These are phyloP conservation scores for Cenococcum geophilum DNA, from an alignment of 495 filamentous ascomycete species.

Conservation along the genomic window DNA sequence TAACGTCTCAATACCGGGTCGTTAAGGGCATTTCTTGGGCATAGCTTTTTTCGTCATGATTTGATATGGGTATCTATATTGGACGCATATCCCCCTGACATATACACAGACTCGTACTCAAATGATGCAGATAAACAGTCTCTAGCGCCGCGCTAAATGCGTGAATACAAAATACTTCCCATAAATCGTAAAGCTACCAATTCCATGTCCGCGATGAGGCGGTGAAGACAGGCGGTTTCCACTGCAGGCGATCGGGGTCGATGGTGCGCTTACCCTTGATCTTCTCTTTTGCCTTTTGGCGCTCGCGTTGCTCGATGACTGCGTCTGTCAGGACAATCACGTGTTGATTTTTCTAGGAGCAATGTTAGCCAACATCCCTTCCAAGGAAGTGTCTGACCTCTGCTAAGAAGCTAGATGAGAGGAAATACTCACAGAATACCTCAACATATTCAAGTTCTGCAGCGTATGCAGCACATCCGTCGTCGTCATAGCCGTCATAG, in stretches of 20 bases:
- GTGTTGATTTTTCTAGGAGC: constrained; percentile 71
- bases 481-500: constrained; percentile 83
- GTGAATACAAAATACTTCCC: not conserved
- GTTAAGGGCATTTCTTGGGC: too few relatives aligned
- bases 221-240: constrained; percentile 94
- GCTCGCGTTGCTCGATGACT: constrained; percentile 70
- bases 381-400: too few relatives aligned
- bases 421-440: constrained; percentile 61
- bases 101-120: too few relatives aligned
- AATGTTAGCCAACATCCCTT: not conserved
- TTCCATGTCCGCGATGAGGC: constrained; percentile 89
- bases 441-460: constrained; percentile 86
- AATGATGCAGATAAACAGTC: not conserved
- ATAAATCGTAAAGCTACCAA: constrained; percentile 53
- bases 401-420: not conserved
- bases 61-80: too few relatives aligned
- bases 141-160: not conserved
- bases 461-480: constrained; percentile 91
- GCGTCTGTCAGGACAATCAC: constrained; percentile 79
- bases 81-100: too few relatives aligned
- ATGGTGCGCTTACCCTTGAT: constrained; percentile 65
- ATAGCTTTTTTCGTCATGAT: too few relatives aligned
- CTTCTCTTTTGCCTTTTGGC: constrained; percentile 69
- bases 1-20: too few relatives aligned
- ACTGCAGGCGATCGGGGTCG: constrained; percentile 70